Evolutionary conservation across 2,329 filamentous ascomycete genomes (phyloP).

Genomic region (Talaromyces islandicus): DNA sequence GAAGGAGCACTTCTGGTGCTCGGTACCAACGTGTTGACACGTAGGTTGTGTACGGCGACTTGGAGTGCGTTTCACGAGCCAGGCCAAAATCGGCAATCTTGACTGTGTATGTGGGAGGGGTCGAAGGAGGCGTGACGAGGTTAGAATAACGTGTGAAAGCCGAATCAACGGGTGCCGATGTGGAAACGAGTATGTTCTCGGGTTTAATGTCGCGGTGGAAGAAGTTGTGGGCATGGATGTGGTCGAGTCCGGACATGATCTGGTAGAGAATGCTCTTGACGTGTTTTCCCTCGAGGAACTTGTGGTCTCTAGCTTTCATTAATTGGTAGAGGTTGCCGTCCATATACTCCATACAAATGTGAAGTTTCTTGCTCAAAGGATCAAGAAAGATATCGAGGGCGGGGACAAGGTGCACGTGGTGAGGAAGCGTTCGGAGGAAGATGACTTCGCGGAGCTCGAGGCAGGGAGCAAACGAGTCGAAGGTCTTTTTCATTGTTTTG

Average conservation of each 20-base stretch:
- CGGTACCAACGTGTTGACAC: slow-evolving; percentile 96
- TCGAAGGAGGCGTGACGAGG: slow-evolving; percentile 89
- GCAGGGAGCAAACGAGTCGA: slow-evolving; percentile 85
- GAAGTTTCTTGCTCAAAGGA: slow-evolving; percentile 89
- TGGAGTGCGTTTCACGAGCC: slow-evolving; percentile 94
- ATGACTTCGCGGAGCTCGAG: slow-evolving; percentile 94
- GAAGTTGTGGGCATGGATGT: slow-evolving; percentile 95
- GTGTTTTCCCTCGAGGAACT: slow-evolving; percentile 78
- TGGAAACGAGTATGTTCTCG: slow-evolving; percentile 96
- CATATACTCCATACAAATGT: slow-evolving; percentile 99
- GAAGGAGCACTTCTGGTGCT: slow-evolving; percentile 86
- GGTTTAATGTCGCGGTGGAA: slow-evolving; percentile 99
- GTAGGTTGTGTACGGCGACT: slow-evolving; percentile 94
- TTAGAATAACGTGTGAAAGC: slow-evolving; percentile 90
- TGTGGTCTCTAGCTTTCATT: slow-evolving; percentile 98
- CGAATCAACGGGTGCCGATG: slow-evolving; percentile 78
- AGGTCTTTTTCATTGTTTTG: slow-evolving; percentile 99
- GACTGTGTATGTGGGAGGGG: slow-evolving; percentile 87
- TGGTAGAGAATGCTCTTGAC: slow-evolving; percentile 98
- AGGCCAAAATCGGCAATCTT: slow-evolving; percentile 98
- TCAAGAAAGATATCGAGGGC: slow-evolving; percentile 98
- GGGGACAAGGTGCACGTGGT: slow-evolving; percentile 88
- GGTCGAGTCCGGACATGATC: slow-evolving; percentile 91
- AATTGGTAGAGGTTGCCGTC: slow-evolving; percentile 97
- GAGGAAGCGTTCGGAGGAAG: slow-evolving; percentile 82